phyloP scores from a whole-genome alignment of 2,329 filamentous ascomycete species.

The Harringtonia lauricola region DNA sequence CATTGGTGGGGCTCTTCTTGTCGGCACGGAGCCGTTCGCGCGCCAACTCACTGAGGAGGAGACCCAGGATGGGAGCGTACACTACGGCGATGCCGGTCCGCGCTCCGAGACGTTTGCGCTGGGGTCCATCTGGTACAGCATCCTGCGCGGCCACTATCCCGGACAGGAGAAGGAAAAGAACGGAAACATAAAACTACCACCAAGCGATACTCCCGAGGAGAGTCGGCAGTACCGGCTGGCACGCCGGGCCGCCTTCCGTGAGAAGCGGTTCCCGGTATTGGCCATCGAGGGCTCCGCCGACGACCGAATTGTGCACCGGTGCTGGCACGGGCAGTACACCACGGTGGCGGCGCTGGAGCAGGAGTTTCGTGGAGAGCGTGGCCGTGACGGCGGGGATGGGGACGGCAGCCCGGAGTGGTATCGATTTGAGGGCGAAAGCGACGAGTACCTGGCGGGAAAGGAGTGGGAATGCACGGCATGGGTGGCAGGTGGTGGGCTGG shows the following conservation, averaged over 20 bases:
- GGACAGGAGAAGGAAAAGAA: too few relatives aligned
- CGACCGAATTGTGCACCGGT: neutral
- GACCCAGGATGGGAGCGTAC: too few relatives aligned
- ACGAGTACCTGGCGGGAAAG: neutral
- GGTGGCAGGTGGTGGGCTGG: neutral
- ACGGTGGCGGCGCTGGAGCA: neutral
- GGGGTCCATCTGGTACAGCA: too few relatives aligned
- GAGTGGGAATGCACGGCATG: neutral
- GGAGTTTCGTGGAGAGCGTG: neutral
- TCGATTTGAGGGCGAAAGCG: neutral
- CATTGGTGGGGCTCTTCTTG: neutral
- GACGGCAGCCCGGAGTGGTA: neutral
- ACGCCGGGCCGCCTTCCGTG: too few relatives aligned
- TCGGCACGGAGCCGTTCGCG: neutral
- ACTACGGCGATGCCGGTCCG: too few relatives aligned
- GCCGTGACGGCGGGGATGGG: too few relatives aligned
- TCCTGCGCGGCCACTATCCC: too few relatives aligned
- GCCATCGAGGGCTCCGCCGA: neutral
- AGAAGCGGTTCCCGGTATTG: neutral
- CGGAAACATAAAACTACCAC: too few relatives aligned
- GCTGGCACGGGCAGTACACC: neutral
- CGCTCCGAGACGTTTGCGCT: too few relatives aligned
- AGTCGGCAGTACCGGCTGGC: too few relatives aligned
- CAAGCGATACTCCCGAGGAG: too few relatives aligned
- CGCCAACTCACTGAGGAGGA: neutral